Conservation (phyloP, 2,329 filamentous ascomycete genomes). For the Pestalotiopsis sp. region DNA sequence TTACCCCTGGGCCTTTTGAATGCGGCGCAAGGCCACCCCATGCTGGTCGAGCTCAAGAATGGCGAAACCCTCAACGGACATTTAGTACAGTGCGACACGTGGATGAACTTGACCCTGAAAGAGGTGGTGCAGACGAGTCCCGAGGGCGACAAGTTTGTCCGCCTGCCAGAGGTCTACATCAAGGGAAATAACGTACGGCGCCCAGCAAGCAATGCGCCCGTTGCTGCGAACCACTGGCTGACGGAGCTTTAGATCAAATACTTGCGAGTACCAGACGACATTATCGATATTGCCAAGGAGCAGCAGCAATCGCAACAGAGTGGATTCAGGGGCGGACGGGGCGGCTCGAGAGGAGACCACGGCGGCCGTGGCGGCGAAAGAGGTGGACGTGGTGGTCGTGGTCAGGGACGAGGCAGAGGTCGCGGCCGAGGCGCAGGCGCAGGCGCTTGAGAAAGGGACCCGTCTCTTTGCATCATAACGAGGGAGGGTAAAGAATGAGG, state of each 20-base stretch:
- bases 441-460: slow-evolving; percentile 24
- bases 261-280: slow-evolving; percentile 92
- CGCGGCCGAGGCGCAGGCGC: slow-evolving; percentile 38
- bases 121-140: slow-evolving; percentile 97
- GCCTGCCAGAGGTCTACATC: slow-evolving; percentile 92
- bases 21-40: slow-evolving; percentile 95
- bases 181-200: slow-evolving; percentile 92
- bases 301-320: slow-evolving; percentile 76
- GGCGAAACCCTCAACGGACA: slow-evolving; percentile 91
- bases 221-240: slow-evolving; percentile 17
- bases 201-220: neutral
- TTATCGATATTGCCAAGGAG: slow-evolving; percentile 92
- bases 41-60: slow-evolving; percentile 60
- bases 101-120: slow-evolving; percentile 98
- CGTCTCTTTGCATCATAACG: neutral
- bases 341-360: slow-evolving; percentile 62
- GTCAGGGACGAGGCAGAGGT: slow-evolving; percentile 49
- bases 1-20: slow-evolving; percentile 83
- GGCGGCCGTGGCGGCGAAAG: slow-evolving; percentile 59
- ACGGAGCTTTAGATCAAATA: slow-evolving; percentile 84
- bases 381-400: slow-evolving; percentile 58
- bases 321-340: slow-evolving; percentile 67
- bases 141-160: slow-evolving; percentile 91
- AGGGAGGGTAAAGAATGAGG: neutral
- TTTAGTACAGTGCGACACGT: slow-evolving; percentile 95